Evolutionary conservation across 2,329 filamentous ascomycete genomes (phyloP).

Genomic region (Phialocephala subalpina): DNA sequence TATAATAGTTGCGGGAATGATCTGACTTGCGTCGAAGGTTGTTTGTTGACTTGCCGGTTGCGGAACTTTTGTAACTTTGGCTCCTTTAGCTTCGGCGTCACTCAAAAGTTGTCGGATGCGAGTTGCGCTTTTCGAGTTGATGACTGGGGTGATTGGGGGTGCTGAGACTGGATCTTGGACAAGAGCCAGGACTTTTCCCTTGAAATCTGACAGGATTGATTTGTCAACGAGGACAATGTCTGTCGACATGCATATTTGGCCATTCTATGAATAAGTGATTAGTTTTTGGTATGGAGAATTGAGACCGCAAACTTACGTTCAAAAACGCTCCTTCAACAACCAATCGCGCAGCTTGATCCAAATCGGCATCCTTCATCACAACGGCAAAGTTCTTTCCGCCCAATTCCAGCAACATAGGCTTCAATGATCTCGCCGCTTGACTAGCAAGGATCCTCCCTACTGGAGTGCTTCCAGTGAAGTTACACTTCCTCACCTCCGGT

Average conservation of each 20-base stretch:
- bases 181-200: slow-evolving; percentile 10
- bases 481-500: slow-evolving; percentile 49
- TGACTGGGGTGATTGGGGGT: neutral
- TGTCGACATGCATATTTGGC: slow-evolving; percentile 48
- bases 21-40: too few relatives aligned
- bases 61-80: slow-evolving; percentile 31
- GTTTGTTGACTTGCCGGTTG: too few relatives aligned
- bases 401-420: slow-evolving; percentile 56
- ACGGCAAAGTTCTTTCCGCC: slow-evolving; percentile 56
- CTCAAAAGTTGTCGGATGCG: slow-evolving; percentile 14
- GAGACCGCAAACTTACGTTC: slow-evolving; percentile 40
- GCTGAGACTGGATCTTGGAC: neutral
- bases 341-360: slow-evolving; percentile 39
- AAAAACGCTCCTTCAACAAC: slow-evolving; percentile 42
- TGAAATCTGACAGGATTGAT: slow-evolving; percentile 14
- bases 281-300: too few relatives aligned
- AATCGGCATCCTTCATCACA: slow-evolving; percentile 54
- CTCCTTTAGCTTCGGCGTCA: slow-evolving; percentile 25
- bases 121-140: slow-evolving; percentile 9
- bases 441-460: slow-evolving; percentile 52
- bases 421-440: slow-evolving; percentile 49
- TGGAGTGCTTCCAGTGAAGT: slow-evolving; percentile 53
- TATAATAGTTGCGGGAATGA: slow-evolving; percentile 26
- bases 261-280: slow-evolving; percentile 44
- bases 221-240: slow-evolving; percentile 43